Percentiles rank a stretch among this genome's conserved stretches.
Evolutionary conservation across 2,329 filamentous ascomycete genomes (phyloP).

Genomic region (Clathrospora elynae): DNA sequence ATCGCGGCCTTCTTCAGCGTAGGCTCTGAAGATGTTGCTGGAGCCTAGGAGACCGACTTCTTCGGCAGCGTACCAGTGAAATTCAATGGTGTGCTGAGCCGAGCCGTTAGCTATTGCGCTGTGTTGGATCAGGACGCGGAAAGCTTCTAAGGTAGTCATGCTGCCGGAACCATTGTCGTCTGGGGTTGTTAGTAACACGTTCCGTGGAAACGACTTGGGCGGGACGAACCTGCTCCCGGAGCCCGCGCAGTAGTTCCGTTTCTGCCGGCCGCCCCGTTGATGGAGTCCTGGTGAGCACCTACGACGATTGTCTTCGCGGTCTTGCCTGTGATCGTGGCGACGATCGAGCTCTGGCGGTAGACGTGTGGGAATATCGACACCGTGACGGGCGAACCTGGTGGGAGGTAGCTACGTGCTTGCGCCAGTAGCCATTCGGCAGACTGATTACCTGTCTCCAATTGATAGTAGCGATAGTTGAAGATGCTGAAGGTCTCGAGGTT

Average conservation of each 20-base stretch:
- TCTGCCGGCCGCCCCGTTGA: not conserved
- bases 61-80: slow-evolving; percentile 93
- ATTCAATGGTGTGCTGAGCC: slow-evolving; percentile 84
- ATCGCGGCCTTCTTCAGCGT: slow-evolving; percentile 71
- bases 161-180: slow-evolving; percentile 92
- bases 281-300: slow-evolving; percentile 72
- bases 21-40: slow-evolving; percentile 82
- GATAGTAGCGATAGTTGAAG: too few species aligned
- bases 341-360: slow-evolving; percentile 85
- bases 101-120: slow-evolving; percentile 70
- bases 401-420: too few species aligned
- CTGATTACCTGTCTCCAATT: too few species aligned
- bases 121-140: slow-evolving; percentile 75
- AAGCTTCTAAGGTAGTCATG: slow-evolving; percentile 88
- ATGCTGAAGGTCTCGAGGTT: too few species aligned
- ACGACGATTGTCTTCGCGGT: slow-evolving; percentile 82
- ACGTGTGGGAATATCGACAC: too few species aligned
- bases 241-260: slow-evolving; percentile 65
- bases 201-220: too few species aligned
- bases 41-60: slow-evolving; percentile 84
- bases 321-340: slow-evolving; percentile 85
- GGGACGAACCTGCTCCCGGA: slow-evolving; percentile 69
- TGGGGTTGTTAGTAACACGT: too few species aligned
- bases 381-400: too few species aligned
- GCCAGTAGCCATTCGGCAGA: too few species aligned